phyloP scores from a whole-genome alignment of 2,329 filamentous ascomycete genomes.

The Hawksworthiomyces lignivorus region DNA sequence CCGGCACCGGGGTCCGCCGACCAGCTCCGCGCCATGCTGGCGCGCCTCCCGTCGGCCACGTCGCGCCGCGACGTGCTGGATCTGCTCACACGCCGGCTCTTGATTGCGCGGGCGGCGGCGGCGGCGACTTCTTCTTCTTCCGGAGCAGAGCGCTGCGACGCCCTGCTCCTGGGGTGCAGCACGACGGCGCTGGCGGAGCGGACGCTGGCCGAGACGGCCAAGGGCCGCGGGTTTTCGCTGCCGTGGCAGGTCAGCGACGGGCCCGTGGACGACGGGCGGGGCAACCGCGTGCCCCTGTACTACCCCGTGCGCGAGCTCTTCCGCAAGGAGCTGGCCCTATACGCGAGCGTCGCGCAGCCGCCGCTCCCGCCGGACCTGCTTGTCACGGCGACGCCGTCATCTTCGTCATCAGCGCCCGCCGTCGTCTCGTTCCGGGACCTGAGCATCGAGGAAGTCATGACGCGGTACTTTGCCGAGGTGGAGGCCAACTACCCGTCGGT shows the following conservation, averaged over 20 bases:
- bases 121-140: constrained; percentile 21
- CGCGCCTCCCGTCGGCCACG: constrained; percentile 61
- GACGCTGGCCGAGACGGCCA: constrained; percentile 79
- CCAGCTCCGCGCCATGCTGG: constrained; percentile 47
- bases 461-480: constrained; percentile 78
- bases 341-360: constrained; percentile 36
- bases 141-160: constrained; percentile 42
- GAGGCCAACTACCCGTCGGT: constrained; percentile 83
- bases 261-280: constrained; percentile 17
- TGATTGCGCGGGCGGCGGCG: constrained; percentile 56
- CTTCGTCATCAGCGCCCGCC: constrained; percentile 13
- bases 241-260: constrained; percentile 80
- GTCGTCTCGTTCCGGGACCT: constrained; percentile 64
- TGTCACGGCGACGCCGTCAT: constrained; percentile 33
- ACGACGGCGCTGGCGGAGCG: constrained; percentile 83
- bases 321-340: constrained; percentile 68
- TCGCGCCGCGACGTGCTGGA: constrained; percentile 66
- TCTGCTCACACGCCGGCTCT: constrained; percentile 63
- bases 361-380: constrained; percentile 1
- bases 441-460: constrained; percentile 87
- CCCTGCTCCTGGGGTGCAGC: constrained; percentile 74
- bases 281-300: constrained; percentile 41
- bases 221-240: constrained; percentile 77
- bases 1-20: constrained; percentile 22
- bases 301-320: constrained; percentile 82